phyloP scores from a whole-genome alignment of 2,329 filamentous ascomycete species.

The Periconia sp. region DNA sequence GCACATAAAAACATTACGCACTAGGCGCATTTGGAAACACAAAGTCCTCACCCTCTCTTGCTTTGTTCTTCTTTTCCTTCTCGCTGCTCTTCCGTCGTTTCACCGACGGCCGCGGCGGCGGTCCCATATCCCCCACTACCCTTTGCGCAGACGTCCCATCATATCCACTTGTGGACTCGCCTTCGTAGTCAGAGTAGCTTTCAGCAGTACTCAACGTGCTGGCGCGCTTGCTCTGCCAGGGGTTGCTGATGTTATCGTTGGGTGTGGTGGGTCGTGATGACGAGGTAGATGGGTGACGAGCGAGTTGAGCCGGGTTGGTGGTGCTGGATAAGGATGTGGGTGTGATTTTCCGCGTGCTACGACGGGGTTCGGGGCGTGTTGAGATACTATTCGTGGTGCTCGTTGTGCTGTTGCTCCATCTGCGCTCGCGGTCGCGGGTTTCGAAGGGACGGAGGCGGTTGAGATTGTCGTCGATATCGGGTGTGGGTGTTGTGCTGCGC shows the following conservation, averaged over 20 bases:
- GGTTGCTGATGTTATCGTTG: constrained; percentile 18
- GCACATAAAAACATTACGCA: constrained; percentile 7
- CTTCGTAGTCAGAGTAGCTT: constrained; percentile 22
- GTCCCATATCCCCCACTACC: constrained; percentile 15
- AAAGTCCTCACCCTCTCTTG: constrained; percentile 7
- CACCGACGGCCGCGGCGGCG: constrained; percentile 7
- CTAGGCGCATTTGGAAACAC: constrained; percentile 20
- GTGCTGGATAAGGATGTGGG: constrained; percentile 21
- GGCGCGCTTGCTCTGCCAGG: constrained; percentile 34
- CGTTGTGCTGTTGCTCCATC: constrained; percentile 39
- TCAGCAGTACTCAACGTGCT: constrained; percentile 37
- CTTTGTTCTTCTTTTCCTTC: constrained; percentile 1
- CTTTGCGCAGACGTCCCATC: background rate
- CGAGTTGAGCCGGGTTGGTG: constrained; percentile 20
- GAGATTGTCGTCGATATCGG: constrained; percentile 26
- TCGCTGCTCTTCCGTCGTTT: constrained; percentile 6
- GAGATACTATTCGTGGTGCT: constrained; percentile 32
- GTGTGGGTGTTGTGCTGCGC: constrained; percentile 33
- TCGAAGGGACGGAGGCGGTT: constrained; percentile 20
- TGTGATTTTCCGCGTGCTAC: constrained; percentile 10
- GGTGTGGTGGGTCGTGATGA: constrained; percentile 27
- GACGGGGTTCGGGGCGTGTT: constrained; percentile 22
- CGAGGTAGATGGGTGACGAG: constrained; percentile 21
- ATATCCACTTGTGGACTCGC: constrained; percentile 9
- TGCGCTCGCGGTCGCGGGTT: constrained; percentile 19